phyloP scores from a whole-genome alignment of 2,329 filamentous ascomycete genomes.

The Berkeleyomyces basicola region DNA sequence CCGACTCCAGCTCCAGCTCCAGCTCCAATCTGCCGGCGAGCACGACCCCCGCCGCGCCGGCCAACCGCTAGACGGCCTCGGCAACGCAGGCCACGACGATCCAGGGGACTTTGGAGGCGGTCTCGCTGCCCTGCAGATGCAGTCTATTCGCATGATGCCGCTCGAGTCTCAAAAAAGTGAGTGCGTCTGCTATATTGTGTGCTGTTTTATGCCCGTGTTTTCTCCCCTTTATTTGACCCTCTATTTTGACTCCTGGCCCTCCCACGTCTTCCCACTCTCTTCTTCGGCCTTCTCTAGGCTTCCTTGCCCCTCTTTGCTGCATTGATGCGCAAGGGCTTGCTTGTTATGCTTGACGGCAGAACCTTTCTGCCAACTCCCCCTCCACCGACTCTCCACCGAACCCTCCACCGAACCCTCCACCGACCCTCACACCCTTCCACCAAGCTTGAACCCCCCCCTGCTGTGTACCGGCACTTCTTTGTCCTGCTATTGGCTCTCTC shows the following conservation, averaged over 20 bases:
- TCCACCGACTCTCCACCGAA: background rate
- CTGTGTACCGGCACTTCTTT: background rate
- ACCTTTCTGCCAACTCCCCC: background rate
- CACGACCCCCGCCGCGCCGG: background rate
- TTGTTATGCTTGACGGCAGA: background rate
- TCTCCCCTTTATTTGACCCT: background rate
- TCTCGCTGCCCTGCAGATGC: background rate
- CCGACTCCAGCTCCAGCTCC: background rate
- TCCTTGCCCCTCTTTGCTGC: background rate
- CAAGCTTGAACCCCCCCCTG: background rate
- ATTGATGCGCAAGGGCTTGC: background rate
- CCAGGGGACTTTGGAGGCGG: background rate
- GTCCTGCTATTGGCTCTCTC: too few species aligned
- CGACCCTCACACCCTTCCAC: background rate
- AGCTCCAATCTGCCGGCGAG: background rate
- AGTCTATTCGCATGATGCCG: slow-evolving; percentile 2
- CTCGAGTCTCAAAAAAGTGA: slow-evolving; percentile 7
- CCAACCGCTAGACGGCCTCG: too few species aligned
- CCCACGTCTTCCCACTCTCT: background rate
- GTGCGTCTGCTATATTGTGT: background rate
- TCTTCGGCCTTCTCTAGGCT: background rate
- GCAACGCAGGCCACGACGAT: background rate
- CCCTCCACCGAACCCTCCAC: background rate
- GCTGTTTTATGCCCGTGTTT: background rate
- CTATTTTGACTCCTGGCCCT: too few species aligned